Percentiles rank a stretch among this genome's conserved stretches.
Evolutionary conservation across 2,329 filamentous ascomycete genomes (phyloP).

Genomic region (Paraconiothyrium brasiliense): DNA sequence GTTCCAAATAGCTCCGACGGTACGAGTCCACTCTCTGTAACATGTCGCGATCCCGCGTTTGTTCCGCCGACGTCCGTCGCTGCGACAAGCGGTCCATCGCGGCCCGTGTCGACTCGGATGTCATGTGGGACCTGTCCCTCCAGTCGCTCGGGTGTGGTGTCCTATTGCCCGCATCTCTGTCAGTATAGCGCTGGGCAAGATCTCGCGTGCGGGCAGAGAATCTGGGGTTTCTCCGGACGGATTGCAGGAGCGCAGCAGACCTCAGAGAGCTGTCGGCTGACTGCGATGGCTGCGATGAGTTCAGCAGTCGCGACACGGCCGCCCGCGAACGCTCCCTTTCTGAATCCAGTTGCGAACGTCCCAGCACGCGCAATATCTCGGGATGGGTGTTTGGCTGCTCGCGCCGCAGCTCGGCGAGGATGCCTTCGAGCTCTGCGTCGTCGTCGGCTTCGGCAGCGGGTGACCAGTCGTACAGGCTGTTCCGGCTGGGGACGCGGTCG

Average conservation of each 20-base stretch:
- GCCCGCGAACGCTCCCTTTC: constrained; percentile 42
- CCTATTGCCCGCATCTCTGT: constrained; percentile 45
- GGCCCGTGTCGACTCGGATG: constrained; percentile 34
- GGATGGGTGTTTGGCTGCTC: constrained; percentile 51
- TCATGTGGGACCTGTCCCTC: constrained; percentile 32
- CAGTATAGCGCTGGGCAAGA: constrained; percentile 52
- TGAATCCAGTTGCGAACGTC: constrained; percentile 48
- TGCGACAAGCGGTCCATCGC: constrained; percentile 44
- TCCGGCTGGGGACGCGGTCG: constrained; percentile 62
- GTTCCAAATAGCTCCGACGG: constrained; percentile 40
- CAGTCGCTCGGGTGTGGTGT: constrained; percentile 29
- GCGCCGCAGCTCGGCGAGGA: constrained; percentile 52
- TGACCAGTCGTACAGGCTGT: constrained; percentile 69
- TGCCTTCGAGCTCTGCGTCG: constrained; percentile 52
- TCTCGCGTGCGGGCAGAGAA: constrained; percentile 50
- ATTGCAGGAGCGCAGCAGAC: constrained; percentile 53
- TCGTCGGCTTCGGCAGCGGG: constrained; percentile 54
- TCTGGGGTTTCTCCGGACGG: constrained; percentile 50
- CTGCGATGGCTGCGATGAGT: constrained; percentile 35
- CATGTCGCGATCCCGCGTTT: constrained; percentile 33
- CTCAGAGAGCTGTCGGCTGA: constrained; percentile 46
- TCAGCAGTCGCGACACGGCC: constrained; percentile 36
- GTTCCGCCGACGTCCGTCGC: constrained; percentile 31
- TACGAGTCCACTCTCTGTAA: constrained; percentile 36
- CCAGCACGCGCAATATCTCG: constrained; percentile 50